Evolutionary conservation across 1,139 yeast genomes (phyloP).

Genomic region (Yamadazyma atmosphaerica): DNA sequence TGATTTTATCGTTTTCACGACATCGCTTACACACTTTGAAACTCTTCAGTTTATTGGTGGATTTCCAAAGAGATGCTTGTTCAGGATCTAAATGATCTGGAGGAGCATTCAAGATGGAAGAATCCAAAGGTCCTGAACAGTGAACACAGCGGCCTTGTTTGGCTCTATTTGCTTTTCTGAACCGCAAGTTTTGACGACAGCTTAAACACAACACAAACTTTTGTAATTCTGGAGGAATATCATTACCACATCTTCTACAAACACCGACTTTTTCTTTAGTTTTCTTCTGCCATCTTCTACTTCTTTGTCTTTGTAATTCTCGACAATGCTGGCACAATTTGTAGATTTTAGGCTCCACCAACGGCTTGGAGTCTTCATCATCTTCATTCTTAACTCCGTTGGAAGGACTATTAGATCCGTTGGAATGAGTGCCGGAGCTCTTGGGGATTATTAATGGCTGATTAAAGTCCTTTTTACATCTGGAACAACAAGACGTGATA

Average conservation of each 20-base stretch:
- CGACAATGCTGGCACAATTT: constrained; percentile 66
- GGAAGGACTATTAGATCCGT: background rate
- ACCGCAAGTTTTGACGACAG: constrained; percentile 55
- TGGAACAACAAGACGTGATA: constrained; percentile 38
- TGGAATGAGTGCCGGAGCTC: constrained; percentile 13
- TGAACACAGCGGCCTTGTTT: constrained; percentile 68
- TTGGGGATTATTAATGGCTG: constrained; percentile 46
- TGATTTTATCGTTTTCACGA: constrained; percentile 57
- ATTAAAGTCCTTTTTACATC: constrained; percentile 61
- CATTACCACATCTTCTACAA: constrained; percentile 62
- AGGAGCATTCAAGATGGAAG: constrained; percentile 34
- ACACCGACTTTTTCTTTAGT: constrained; percentile 62
- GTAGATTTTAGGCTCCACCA: constrained; percentile 48
- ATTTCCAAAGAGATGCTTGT: constrained; percentile 13
- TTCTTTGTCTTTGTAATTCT: constrained; percentile 59
- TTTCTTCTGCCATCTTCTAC: constrained; percentile 63
- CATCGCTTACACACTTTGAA: constrained; percentile 66
- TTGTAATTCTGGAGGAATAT: constrained; percentile 50
- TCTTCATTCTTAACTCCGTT: constrained; percentile 2
- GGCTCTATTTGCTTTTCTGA: constrained; percentile 57
- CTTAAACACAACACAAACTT: constrained; percentile 59
- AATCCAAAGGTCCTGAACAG: constrained; percentile 61
- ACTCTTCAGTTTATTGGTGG: constrained; percentile 20
- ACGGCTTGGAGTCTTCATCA: constrained; percentile 21
- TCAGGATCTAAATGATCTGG: constrained; percentile 16